Conservation (phyloP, 805 yeast genomes). For the Nakazawaea wyomingensis region DNA sequence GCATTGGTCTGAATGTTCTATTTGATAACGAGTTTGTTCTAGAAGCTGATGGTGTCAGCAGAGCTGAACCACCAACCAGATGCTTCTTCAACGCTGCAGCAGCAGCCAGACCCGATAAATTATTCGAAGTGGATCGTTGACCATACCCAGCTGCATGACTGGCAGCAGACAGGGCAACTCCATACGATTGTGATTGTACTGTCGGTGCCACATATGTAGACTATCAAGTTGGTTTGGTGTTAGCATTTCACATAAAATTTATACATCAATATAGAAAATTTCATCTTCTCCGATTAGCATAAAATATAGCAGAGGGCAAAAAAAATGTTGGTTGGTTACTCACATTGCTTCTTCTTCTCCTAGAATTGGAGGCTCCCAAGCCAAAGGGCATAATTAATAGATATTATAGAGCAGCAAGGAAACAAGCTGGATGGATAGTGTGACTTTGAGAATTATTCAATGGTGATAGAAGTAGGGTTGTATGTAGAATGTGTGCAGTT, state of each 20-base stretch:
- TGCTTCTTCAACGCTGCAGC: constrained; percentile 26
- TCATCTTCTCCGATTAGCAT: no score
- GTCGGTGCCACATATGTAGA: constrained; percentile 7
- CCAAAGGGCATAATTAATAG: constrained; percentile 8
- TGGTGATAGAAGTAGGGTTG: no score
- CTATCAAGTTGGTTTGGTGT: background rate
- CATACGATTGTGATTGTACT: background rate
- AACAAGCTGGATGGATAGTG: no score
- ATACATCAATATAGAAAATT: no score
- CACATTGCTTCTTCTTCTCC: constrained; percentile 4
- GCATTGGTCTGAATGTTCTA: constrained; percentile 19
- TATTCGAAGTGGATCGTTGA: constrained; percentile 17
- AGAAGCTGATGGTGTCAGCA: constrained; percentile 10
- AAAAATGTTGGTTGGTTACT: no score
- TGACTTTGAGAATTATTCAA: no score
- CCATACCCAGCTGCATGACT: constrained; percentile 19
- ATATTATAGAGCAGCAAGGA: no score
- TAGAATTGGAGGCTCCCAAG: background rate
- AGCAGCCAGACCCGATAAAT: constrained; percentile 25
- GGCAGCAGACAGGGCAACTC: constrained; percentile 21
- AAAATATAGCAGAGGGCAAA: no score
- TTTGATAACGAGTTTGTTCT: constrained; percentile 23
- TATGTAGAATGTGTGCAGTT: no score
- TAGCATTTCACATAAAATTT: no score
- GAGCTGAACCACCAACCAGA: background rate